Conservation (phyloP, 2,329 filamentous ascomycete genomes). For the Exophiala phaeomuriformis region DNA sequence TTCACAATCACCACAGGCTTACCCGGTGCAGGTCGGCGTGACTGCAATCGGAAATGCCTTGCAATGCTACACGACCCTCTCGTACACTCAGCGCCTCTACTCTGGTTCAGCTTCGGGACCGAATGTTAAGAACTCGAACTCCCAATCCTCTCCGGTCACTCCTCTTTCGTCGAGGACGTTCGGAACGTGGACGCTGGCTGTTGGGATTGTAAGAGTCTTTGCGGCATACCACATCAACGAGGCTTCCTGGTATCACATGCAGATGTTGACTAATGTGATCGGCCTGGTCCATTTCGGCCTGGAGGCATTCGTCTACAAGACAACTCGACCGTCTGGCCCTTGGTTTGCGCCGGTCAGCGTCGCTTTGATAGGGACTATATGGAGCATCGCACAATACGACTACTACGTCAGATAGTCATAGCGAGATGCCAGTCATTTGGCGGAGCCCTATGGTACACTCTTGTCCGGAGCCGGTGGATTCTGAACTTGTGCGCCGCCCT, state of each 20-base stretch:
- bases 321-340: slow-evolving; percentile 56
- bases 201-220: slow-evolving; percentile 69
- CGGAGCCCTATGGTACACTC: neutral
- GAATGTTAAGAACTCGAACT: slow-evolving; percentile 3
- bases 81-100: slow-evolving; percentile 82
- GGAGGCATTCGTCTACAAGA: slow-evolving; percentile 75
- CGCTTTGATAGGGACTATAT: slow-evolving; percentile 48
- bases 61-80: slow-evolving; percentile 72
- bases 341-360: slow-evolving; percentile 54
- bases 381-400: slow-evolving; percentile 61
- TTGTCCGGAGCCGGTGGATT: slow-evolving; percentile 16
- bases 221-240: slow-evolving; percentile 74
- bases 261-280: slow-evolving; percentile 71
- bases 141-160: slow-evolving; percentile 50
- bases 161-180: slow-evolving; percentile 72
- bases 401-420: slow-evolving; percentile 51
- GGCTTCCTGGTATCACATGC: slow-evolving; percentile 67
- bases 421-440: neutral
- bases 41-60: slow-evolving; percentile 77
- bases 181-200: slow-evolving; percentile 79
- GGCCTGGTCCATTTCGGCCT: slow-evolving; percentile 70
- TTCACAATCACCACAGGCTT: slow-evolving; percentile 48
- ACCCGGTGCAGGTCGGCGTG: slow-evolving; percentile 59
- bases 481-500: slow-evolving; percentile 13
- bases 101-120: slow-evolving; percentile 23